Evolutionary conservation across 257 asterid genomes (phyloP).

Genomic region (Scutellaria minor): DNA sequence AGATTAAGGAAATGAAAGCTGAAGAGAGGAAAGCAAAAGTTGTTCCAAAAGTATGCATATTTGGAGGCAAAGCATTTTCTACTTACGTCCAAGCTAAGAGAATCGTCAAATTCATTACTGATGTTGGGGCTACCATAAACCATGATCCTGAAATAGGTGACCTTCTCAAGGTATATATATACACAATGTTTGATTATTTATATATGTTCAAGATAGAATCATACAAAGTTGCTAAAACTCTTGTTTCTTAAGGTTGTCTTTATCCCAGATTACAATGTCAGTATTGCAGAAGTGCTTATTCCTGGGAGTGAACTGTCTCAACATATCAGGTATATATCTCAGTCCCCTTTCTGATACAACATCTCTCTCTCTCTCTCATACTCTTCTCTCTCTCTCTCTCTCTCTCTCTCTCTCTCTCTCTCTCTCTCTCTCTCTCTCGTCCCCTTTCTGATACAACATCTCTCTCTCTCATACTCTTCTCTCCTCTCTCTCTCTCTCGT

Average conservation of each 20-base stretch:
- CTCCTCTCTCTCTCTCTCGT: no score
- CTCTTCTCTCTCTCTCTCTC: conserved; percentile 14
- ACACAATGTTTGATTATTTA: no score
- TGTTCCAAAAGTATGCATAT: conserved; percentile 66
- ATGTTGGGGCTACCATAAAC: conserved; percentile 61
- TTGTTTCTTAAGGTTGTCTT: conserved; percentile 50
- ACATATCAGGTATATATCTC: conserved; percentile 54
- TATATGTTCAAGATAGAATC: background rate
- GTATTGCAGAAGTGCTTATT: conserved; percentile 69
- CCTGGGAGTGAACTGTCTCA: conserved; percentile 74
- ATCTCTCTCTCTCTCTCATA: conserved; percentile 22
- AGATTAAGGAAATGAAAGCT: conserved; percentile 62
- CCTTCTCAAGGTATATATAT: conserved; percentile 54
- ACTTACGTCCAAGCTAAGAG: conserved; percentile 68
- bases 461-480: conserved; percentile 28
- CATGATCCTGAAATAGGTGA: conserved; percentile 65
- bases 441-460: conserved; percentile 2
- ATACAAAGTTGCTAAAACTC: background rate
- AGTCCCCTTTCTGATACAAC: background rate
- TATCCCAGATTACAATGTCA: conserved; percentile 71
- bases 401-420: conserved; percentile 5
- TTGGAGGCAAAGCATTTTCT: conserved; percentile 68
- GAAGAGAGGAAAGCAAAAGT: conserved; percentile 51
- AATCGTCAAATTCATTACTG: conserved; percentile 62
- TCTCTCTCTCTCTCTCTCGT: conserved; percentile 5